Percentiles rank a stretch among this genome's conserved stretches.
These are phyloP conservation scores for Hypoxylon sp. DNA, from an alignment of 2,329 filamentous ascomycete species.

Conservation along the genomic window DNA sequence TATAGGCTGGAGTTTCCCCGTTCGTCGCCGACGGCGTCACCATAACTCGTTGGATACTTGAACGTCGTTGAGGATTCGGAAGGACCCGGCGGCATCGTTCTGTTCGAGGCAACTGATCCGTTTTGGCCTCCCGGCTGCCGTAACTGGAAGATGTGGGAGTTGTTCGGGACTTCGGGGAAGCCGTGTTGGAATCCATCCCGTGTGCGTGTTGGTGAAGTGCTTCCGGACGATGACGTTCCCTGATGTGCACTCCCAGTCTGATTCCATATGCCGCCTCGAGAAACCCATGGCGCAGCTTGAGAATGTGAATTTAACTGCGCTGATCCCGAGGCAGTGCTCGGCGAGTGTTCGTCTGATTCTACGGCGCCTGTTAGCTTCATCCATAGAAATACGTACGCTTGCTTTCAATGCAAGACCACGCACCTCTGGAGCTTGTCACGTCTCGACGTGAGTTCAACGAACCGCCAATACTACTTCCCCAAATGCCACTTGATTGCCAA, in stretches of 20 bases:
- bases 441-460: constrained; percentile 64
- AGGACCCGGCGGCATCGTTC: constrained; percentile 57
- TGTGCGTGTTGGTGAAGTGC: constrained; percentile 71
- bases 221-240: constrained; percentile 63
- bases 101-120: constrained; percentile 52
- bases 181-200: constrained; percentile 65
- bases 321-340: constrained; percentile 75
- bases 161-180: constrained; percentile 62
- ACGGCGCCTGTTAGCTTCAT: constrained; percentile 44
- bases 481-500: constrained; percentile 64
- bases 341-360: constrained; percentile 59
- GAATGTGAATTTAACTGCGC: constrained; percentile 78
- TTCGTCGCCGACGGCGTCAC: constrained; percentile 51
- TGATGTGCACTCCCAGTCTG: constrained; percentile 61
- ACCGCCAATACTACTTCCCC: constrained; percentile 64
- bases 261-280: constrained; percentile 71
- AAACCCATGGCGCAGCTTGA: constrained; percentile 75
- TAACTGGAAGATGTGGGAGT: constrained; percentile 63
- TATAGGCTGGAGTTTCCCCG: constrained; percentile 41
- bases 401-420: constrained; percentile 44
- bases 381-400: neutral
- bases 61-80: constrained; percentile 63
- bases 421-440: constrained; percentile 65
- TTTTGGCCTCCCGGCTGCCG: constrained; percentile 64
- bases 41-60: constrained; percentile 54